phyloP scores from a whole-genome alignment of 768 basidiomycete species.

The Lanmaoa rubissima region DNA sequence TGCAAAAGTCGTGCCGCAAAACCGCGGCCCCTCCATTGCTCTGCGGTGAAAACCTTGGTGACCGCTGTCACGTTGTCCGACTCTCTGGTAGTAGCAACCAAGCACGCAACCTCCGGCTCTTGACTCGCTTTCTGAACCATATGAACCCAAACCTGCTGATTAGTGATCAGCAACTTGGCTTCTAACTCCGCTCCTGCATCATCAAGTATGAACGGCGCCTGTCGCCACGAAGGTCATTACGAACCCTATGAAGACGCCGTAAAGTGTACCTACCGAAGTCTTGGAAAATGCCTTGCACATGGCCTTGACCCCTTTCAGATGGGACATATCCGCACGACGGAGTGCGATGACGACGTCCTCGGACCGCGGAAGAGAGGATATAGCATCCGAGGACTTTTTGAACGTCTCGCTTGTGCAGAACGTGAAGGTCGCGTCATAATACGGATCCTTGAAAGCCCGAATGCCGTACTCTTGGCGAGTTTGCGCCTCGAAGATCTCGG shows the following conservation, averaged over 20 bases:
- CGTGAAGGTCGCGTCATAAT: constrained; percentile 62
- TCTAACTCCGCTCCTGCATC: constrained; percentile 44
- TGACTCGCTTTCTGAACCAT: constrained; percentile 30
- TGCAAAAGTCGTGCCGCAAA: constrained; percentile 64
- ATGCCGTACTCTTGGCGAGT: neutral
- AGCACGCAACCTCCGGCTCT: constrained; percentile 50
- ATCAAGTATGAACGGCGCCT: constrained; percentile 59
- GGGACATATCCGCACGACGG: constrained; percentile 33
- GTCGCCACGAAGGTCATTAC: neutral
- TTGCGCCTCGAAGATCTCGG: constrained; percentile 42
- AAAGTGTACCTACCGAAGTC: constrained; percentile 49
- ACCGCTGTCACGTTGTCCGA: constrained; percentile 57
- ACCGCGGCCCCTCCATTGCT: constrained; percentile 48
- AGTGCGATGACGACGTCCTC: constrained; percentile 26
- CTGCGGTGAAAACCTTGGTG: constrained; percentile 69
- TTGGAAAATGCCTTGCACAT: constrained; percentile 57
- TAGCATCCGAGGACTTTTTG: constrained; percentile 1
- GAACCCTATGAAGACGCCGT: neutral
- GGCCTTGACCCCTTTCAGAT: constrained; percentile 36
- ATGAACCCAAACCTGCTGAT: constrained; percentile 60
- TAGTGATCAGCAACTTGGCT: constrained; percentile 47
- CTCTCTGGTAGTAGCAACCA: constrained; percentile 68
- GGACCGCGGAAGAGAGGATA: neutral
- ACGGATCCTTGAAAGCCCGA: constrained; percentile 39
- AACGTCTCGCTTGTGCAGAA: constrained; percentile 50